phyloP scores from a whole-genome alignment of 352 stramenopile genomes.

The Phytophthora pini region DNA sequence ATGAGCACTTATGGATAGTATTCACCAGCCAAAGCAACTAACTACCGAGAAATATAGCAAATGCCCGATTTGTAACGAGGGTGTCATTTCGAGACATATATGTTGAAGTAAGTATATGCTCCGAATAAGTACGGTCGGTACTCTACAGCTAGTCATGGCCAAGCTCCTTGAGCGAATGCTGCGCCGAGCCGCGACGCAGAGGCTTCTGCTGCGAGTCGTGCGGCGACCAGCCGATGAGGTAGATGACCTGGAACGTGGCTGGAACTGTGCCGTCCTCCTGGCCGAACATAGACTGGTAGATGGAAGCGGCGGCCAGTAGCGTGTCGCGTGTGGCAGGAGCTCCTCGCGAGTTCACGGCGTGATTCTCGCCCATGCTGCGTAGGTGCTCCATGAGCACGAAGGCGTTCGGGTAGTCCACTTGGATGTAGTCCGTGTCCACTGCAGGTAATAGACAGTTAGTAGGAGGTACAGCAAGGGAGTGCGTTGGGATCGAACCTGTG shows the following conservation, averaged over 20 bases:
- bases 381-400: slow-evolving; percentile 97
- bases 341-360: slow-evolving; percentile 79
- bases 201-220: slow-evolving; percentile 96
- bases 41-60: neutral
- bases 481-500: slow-evolving; percentile 57
- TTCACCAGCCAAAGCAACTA: slow-evolving; percentile 10
- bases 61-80: neutral
- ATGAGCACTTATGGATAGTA: slow-evolving; percentile 15
- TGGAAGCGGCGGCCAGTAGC: slow-evolving; percentile 92
- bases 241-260: slow-evolving; percentile 97
- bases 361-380: slow-evolving; percentile 96
- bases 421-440: slow-evolving; percentile 97
- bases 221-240: slow-evolving; percentile 98
- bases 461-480: neutral
- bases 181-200: slow-evolving; percentile 76
- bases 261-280: slow-evolving; percentile 89
- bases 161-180: slow-evolving; percentile 82
- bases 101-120: slow-evolving; percentile 14
- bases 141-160: slow-evolving; percentile 25
- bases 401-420: slow-evolving; percentile 94
- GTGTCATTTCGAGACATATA: slow-evolving; percentile 6
- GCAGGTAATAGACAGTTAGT: slow-evolving; percentile 15
- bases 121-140: neutral
- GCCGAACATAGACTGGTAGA: slow-evolving; percentile 95
- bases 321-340: slow-evolving; percentile 88